Conservation (phyloP, 2,329 filamentous ascomycete species). For the Talaromyces amestolkiae region DNA sequence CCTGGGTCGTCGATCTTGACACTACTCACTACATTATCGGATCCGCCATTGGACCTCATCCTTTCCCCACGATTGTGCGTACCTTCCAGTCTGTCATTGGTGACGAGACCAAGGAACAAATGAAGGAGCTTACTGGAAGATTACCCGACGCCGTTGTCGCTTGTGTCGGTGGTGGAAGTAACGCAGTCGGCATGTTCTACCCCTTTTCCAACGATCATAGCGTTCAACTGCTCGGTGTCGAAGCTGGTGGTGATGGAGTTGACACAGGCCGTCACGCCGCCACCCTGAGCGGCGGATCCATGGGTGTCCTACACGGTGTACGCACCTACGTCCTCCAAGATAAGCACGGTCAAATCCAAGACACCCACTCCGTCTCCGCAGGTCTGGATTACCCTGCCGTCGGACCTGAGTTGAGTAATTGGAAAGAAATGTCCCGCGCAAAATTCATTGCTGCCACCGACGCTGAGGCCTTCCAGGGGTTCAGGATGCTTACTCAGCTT, state of each 20-base stretch:
- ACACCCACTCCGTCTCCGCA: slow-evolving; percentile 95
- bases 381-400: slow-evolving; percentile 97
- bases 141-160: slow-evolving; percentile 94
- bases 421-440: slow-evolving; percentile 88
- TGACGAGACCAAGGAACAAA: slow-evolving; percentile 88
- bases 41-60: slow-evolving; percentile 94
- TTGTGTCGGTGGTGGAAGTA: slow-evolving; percentile 92
- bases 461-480: slow-evolving; percentile 82
- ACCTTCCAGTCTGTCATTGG: slow-evolving; percentile 98
- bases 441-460: slow-evolving; percentile 90
- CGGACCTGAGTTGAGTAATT: slow-evolving; percentile 83
- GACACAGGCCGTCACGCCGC: slow-evolving; percentile 84
- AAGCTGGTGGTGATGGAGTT: slow-evolving; percentile 90
- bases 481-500: slow-evolving; percentile 77
- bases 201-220: slow-evolving; percentile 82
- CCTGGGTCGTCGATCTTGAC: slow-evolving; percentile 89
- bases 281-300: slow-evolving; percentile 78
- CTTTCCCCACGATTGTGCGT: slow-evolving; percentile 94
- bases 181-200: slow-evolving; percentile 97
- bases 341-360: slow-evolving; percentile 84
- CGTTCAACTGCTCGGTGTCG: slow-evolving; percentile 88
- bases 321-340: slow-evolving; percentile 94
- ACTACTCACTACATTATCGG: slow-evolving; percentile 98
- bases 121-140: slow-evolving; percentile 78
- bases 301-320: slow-evolving; percentile 93